Percentiles rank a stretch among this genome's conserved stretches.
These are phyloP conservation scores for Erythrophleum fordii DNA, from an alignment of 306 rosid genomes.

Conservation along the genomic window DNA sequence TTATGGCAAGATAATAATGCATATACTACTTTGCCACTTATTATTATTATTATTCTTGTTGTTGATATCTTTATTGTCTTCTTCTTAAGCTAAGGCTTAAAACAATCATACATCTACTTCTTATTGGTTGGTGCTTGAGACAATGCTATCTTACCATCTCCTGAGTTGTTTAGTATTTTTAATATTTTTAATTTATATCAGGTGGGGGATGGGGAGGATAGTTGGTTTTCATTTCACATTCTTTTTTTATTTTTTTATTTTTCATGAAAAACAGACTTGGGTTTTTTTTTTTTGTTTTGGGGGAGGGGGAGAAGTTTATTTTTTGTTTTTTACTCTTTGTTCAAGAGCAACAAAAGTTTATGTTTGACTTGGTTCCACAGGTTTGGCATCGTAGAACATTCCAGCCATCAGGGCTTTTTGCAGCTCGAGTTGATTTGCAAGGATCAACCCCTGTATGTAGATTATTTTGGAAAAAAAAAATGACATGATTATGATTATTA, in stretches of 20 bases:
- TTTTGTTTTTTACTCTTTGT: neutral
- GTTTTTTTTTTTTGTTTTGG: too few species aligned
- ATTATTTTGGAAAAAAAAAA: conserved; percentile 27
- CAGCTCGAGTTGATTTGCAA: conserved; percentile 95
- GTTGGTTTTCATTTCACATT: neutral
- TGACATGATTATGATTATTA: conserved; percentile 25
- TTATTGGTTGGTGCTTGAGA: conserved; percentile 5
- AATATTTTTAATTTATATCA: neutral
- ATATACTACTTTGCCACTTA: neutral
- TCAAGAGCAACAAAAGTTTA: neutral
- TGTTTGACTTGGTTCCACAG: conserved; percentile 50
- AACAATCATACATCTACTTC: neutral
- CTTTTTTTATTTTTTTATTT: conserved; percentile 7
- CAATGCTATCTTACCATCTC: conserved; percentile 9
- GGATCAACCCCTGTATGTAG: conserved; percentile 79
- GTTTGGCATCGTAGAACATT: conserved; percentile 95
- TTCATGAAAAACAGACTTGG: neutral
- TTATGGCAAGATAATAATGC: neutral
- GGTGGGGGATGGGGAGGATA: conserved; percentile 15
- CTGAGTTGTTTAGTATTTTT: neutral
- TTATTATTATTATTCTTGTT: too few species aligned
- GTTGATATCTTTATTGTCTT: conserved; percentile 1
- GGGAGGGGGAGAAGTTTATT: neutral
- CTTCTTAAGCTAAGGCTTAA: conserved; percentile 3
- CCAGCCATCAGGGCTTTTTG: conserved; percentile 99